Base-by-base conservation (phyloP, 2,329 filamentous ascomycete genomes). In the Calonectria pseudoreteaudii region DNA sequence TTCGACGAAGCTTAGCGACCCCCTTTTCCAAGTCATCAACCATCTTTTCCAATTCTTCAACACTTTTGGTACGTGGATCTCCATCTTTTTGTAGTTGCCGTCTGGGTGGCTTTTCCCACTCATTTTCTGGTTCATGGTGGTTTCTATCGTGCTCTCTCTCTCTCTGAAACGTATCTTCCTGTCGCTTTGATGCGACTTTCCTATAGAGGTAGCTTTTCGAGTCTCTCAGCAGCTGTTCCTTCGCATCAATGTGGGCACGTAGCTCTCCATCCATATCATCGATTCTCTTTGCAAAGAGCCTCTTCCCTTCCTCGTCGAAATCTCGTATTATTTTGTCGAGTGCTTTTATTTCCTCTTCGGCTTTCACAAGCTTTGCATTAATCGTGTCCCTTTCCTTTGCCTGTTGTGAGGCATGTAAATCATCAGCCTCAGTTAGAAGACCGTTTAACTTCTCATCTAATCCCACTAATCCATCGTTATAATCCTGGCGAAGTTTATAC, bases 231-330 rank as follows among this genome's bases (percentile, higher is more conserved):
- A 53, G 36, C 34, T 70, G 28, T 16, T 70, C 67, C 14, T 64
- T 50, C 2, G 23, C 44, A 18, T 44, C 1, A 28, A 73, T 7
- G 3, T 53, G 60, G 4, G 31, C 26, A 4, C 41, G 23, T 10
- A 73, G 14, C 16, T 30, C 20, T 7, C 11, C 28, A 28, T 70
- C 52, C 34, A 47, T 7, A 20, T 47, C 20, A 28, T 70, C 26
- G 8, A 70, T 20, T 18, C 58, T 60, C 26, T 53, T 16, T 28
- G 38, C 60, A 23, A 58, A 41, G 18, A 10, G 16, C 5, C 4
- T 47, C 50, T 44, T n/a, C 44, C 70, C 71, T 9, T 53, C 26
- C 41, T 64, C 34, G 41, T 73, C 62, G 4, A 73, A 47, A 47
- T 73, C 67, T 36, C 30, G 44, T 31, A 73, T 73, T 2, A 52